Evolutionary conservation across 495 filamentous ascomycete species (phyloP), one percentile per base, ranked within the genome.

Genomic region (Aspergillus sparsus): DNA sequence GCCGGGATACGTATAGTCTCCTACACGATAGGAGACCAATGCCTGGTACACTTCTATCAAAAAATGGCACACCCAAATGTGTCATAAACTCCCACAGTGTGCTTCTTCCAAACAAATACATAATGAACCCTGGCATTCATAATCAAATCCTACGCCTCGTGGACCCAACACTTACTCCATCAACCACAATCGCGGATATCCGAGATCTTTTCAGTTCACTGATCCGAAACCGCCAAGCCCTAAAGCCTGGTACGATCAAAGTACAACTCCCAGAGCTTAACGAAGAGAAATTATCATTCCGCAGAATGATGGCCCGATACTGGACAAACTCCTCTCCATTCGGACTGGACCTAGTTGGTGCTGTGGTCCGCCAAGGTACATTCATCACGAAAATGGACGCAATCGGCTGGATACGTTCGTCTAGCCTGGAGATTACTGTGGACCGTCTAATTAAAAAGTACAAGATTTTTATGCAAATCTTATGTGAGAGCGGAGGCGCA

Each of bases 351-450:
- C 85, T 96, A 5, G 74, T 85, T 27, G 86, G 87, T 15, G 91
- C 90, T 4, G 89, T 94, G 13, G 83, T 93, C 65, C 83, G 92
- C 0, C 92, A 96, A 67, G 83, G 87, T 1, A 78, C 82, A 27
- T 96, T 95, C 65, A 75, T 92, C 34, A 83, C 89, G 41, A 95
- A 95, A 74, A 93, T 95, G 89, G 78, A 84, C 66, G 76, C 83
- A 36, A 83, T 90, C 50, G 85, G 89, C 75, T 89, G 90, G 89
- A 76, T 92, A 15, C 88, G 87, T 70, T 86, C 83, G 35, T 84
- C 89, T 1, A 77, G 85, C 9, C 75, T 86, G 3, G 63, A 59
- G 0, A 74, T 81, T 5, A 94, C 89, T 2, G 89, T 93, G 83
- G 36, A 58, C 1, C 83, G 90, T 0, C 76, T 90, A 0, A 73